Conservation (phyloP, 106 monocot genomes). For the Dendrobium officinale region DNA sequence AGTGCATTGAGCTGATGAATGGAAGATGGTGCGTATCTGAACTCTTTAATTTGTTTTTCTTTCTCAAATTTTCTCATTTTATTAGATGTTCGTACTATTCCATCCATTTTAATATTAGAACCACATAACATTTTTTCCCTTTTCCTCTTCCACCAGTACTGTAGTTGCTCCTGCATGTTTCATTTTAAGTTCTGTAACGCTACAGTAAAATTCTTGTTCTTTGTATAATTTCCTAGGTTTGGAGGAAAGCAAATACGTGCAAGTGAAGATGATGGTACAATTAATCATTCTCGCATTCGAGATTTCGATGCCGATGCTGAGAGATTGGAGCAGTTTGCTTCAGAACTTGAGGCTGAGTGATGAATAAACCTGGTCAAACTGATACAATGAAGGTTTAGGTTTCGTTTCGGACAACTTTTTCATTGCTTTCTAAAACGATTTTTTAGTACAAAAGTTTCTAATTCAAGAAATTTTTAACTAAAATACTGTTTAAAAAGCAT, state of each 20-base stretch:
- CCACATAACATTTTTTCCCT: background rate
- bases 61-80: too few species aligned
- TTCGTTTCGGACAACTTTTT: background rate
- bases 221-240: slow-evolving; percentile 52
- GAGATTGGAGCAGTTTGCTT: slow-evolving; percentile 80
- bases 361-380: background rate
- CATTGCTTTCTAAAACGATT: too few species aligned
- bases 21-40: too few species aligned
- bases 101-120: too few species aligned
- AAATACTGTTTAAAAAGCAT: too few species aligned
- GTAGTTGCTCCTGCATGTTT: background rate
- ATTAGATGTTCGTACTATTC: too few species aligned
- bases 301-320: slow-evolving; percentile 65
- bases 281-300: slow-evolving; percentile 67
- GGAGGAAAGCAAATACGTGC: slow-evolving; percentile 76
- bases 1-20: too few species aligned
- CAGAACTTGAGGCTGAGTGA: slow-evolving; percentile 74
- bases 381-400: background rate
- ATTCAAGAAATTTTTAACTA: too few species aligned
- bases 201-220: background rate
- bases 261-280: slow-evolving; percentile 69
- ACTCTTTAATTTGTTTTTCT: too few species aligned
- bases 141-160: background rate
- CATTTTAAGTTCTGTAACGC: too few species aligned
- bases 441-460: too few species aligned